These are phyloP conservation scores for Comarum palustre DNA, from an alignment of 306 rosid genomes.

Conservation along the genomic window DNA sequence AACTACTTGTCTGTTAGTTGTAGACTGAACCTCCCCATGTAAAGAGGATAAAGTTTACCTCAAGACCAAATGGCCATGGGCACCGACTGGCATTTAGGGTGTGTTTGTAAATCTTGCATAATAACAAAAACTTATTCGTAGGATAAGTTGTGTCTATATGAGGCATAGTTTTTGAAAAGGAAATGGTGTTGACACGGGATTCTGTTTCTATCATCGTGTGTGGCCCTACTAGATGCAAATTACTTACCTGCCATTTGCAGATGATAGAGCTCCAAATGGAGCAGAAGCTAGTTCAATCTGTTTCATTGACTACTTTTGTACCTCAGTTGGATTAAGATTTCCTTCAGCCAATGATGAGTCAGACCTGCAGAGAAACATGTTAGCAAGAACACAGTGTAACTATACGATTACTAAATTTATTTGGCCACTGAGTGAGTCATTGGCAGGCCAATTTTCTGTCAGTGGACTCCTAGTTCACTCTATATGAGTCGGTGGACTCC, in stretches of 20 bases:
- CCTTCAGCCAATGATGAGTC: background rate
- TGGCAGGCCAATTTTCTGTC: background rate
- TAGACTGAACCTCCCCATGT: background rate
- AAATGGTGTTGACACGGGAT: background rate
- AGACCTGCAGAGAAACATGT: background rate
- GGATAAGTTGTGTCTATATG: background rate
- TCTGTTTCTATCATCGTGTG: background rate
- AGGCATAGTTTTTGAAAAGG: background rate
- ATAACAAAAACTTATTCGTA: background rate
- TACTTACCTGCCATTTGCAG: background rate
- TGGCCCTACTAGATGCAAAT: background rate
- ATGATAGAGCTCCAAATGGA: background rate
- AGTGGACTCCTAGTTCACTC: too few species aligned
- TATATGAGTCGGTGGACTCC: too few species aligned
- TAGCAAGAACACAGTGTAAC: background rate
- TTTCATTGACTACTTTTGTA: background rate
- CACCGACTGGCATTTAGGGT: background rate
- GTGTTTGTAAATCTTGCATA: background rate
- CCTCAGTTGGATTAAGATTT: background rate
- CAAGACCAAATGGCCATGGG: background rate
- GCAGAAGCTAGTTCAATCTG: background rate
- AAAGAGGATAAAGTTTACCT: background rate
- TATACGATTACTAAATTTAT: background rate
- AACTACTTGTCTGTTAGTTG: background rate
- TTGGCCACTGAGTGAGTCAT: background rate